Percentiles rank a stretch among this genome's conserved stretches.
These are phyloP conservation scores for Leishmania amazonensis DNA, from an alignment of 208 protist species.

Conservation along the genomic window DNA sequence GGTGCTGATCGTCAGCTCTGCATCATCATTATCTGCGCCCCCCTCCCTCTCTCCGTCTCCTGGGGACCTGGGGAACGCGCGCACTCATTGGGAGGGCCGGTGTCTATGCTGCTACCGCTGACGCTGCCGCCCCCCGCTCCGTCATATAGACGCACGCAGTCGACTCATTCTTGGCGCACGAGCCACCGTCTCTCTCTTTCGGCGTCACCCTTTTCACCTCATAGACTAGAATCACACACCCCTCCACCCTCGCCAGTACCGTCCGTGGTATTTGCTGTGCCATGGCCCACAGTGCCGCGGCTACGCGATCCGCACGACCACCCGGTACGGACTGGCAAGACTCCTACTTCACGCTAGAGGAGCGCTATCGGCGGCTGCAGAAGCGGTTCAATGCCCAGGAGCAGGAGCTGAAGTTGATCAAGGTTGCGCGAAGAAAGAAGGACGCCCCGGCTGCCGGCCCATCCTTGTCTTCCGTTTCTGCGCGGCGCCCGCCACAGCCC, in stretches of 20 bases:
- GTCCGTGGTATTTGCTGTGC: neutral
- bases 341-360: slow-evolving; percentile 76
- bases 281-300: slow-evolving; percentile 10
- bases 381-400: slow-evolving; percentile 67
- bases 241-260: neutral
- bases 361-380: slow-evolving; percentile 81
- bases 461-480: slow-evolving; percentile 24
- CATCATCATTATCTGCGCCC: neutral
- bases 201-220: neutral
- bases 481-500: neutral
- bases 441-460: slow-evolving; percentile 17
- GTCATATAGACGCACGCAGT: neutral
- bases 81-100: neutral
- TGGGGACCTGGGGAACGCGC: neutral
- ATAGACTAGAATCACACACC: neutral
- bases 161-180: neutral
- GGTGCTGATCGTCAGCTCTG: slow-evolving; percentile 1
- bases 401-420: slow-evolving; percentile 74
- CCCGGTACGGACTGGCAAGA: slow-evolving; percentile 83
- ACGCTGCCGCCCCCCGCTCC: no score
- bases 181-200: neutral
- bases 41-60: neutral
- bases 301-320: slow-evolving; percentile 32
- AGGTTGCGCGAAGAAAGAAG: slow-evolving; percentile 63
- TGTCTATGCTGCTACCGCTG: neutral